These are phyloP conservation scores for Phytomonas francai DNA, from an alignment of 208 protist genomes.

Conservation along the genomic window DNA sequence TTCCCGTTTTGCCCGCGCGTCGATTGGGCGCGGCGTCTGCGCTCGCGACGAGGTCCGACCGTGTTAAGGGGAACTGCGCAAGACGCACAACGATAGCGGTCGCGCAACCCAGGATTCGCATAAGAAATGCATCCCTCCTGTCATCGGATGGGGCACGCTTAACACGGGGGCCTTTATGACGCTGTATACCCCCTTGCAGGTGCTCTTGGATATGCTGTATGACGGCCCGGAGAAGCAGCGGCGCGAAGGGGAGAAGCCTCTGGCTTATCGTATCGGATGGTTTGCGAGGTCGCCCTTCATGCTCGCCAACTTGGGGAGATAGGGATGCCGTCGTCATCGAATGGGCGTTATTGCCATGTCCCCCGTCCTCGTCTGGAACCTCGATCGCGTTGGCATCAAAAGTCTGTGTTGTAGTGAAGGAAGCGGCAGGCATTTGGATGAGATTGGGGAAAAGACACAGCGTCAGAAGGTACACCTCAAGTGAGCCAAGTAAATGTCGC, in stretches of 20 bases:
- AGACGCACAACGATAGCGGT: constrained; percentile 16
- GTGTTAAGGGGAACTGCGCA: constrained; percentile 9
- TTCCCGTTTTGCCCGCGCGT: background rate
- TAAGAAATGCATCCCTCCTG: background rate
- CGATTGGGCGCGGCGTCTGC: background rate
- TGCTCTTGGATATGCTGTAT: background rate
- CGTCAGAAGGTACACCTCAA: constrained; percentile 8
- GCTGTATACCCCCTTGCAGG: background rate
- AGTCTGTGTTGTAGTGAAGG: background rate
- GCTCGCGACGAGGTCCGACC: background rate
- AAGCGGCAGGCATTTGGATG: background rate
- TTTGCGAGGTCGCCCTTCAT: background rate
- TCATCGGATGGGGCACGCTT: background rate
- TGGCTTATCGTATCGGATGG: background rate
- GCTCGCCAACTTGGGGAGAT: background rate
- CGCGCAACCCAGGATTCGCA: background rate
- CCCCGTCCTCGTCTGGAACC: background rate
- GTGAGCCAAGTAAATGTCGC: constrained; percentile 3
- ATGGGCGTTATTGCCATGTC: background rate
- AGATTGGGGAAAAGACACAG: constrained; percentile 9
- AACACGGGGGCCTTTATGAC: background rate
- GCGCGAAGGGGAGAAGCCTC: background rate
- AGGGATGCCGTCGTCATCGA: too few relatives aligned
- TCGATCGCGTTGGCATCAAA: background rate
- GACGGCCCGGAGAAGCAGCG: background rate